Evolutionary conservation across 2,329 filamentous ascomycete species (phyloP).

Genomic region (Huntiella abstrusa): DNA sequence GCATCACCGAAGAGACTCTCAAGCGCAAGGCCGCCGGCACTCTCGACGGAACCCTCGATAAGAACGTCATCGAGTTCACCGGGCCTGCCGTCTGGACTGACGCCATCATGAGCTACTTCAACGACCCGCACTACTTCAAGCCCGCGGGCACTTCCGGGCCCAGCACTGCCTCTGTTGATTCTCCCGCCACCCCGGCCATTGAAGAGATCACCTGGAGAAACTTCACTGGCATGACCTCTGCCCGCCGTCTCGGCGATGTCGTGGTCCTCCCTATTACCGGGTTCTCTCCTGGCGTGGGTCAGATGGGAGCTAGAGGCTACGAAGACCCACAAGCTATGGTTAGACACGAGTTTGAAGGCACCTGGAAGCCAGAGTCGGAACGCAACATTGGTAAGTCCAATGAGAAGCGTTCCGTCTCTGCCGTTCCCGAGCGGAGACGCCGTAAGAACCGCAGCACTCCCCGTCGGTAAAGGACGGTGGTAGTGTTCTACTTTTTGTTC

Average conservation of each 20-base stretch:
- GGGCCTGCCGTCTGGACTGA: constrained; percentile 94
- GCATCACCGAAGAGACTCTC: constrained; percentile 69
- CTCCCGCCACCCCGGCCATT: constrained; percentile 38
- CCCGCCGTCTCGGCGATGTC: constrained; percentile 83
- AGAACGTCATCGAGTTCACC: constrained; percentile 79
- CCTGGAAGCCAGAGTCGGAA: constrained; percentile 57
- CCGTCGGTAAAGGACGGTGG: not conserved
- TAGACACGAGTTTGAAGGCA: constrained; percentile 92
- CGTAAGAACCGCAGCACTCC: not conserved
- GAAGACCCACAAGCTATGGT: constrained; percentile 96
- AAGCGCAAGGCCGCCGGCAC: constrained; percentile 48
- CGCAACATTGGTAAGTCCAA: constrained; percentile 42
- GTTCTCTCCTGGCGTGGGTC: constrained; percentile 84
- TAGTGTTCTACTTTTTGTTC: not conserved
- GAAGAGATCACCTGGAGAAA: constrained; percentile 66
- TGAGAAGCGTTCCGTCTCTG: not conserved
- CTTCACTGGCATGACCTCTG: constrained; percentile 69
- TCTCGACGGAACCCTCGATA: constrained; percentile 38
- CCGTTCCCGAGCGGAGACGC: constrained; percentile 1
- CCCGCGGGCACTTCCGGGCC: not conserved
- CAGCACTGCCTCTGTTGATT: constrained; percentile 36
- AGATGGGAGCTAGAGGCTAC: constrained; percentile 77
- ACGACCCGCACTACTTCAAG: constrained; percentile 64
- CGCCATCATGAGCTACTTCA: constrained; percentile 79
- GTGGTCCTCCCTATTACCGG: constrained; percentile 89